These are phyloP conservation scores for Tetrahymena malaccensis DNA, from an alignment of 73 alveolate genomes.

Conservation along the genomic window DNA sequence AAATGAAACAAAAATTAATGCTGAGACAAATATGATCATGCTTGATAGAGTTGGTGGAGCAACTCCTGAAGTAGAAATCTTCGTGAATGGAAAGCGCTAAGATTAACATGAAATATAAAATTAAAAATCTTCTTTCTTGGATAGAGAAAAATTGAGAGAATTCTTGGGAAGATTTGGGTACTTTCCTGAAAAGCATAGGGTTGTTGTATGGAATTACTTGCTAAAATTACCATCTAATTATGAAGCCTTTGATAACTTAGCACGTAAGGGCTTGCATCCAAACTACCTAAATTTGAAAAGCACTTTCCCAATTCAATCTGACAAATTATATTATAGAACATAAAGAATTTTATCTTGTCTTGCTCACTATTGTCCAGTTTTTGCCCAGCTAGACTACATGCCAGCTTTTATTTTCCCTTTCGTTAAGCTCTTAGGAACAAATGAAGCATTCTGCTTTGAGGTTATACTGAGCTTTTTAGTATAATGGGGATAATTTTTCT, in stretches of 20 bases:
- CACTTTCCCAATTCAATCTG: neutral
- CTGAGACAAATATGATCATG: neutral
- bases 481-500: conserved; percentile 2
- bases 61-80: neutral
- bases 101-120: neutral
- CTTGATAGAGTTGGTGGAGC: neutral
- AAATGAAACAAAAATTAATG: neutral
- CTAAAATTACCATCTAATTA: neutral
- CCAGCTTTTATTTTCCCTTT: conserved; percentile 66
- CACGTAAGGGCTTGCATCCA: neutral
- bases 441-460: conserved; percentile 26
- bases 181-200: neutral
- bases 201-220: neutral
- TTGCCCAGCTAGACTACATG: conserved; percentile 51
- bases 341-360: conserved; percentile 54
- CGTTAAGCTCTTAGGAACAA: conserved; percentile 33
- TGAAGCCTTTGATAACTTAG: neutral
- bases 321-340: conserved; percentile 7
- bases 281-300: neutral
- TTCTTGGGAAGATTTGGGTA: neutral
- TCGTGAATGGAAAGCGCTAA: neutral
- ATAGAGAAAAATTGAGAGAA: neutral
- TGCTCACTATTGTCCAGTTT: conserved; percentile 62
- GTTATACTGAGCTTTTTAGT: neutral
- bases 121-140: neutral